Base-by-base conservation (phyloP, 2,329 filamentous ascomycete species). In the Trichoderma atroviride region DNA sequence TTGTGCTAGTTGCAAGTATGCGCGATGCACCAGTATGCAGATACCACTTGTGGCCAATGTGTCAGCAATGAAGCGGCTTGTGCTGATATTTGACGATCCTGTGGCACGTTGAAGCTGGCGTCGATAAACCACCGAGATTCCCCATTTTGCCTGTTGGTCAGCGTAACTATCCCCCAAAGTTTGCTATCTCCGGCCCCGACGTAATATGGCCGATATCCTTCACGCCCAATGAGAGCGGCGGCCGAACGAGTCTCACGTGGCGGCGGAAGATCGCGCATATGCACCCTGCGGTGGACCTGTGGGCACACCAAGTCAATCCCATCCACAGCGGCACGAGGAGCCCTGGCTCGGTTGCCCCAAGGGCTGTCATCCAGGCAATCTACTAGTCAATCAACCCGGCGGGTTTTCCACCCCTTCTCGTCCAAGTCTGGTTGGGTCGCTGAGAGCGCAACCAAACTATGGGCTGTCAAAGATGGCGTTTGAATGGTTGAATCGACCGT, bases 231-330 rank as follows among this genome's bases (percentile, higher is more conserved):
- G 27, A 60, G 68, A 43, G 65, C 56, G 57, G 65, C 69, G 64
- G 68, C 69, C 58, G 60, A 62, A 29, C 69, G 66, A 69, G 65
- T 70, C 74, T 78, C 76, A 78, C 76, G 76, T 78, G 76, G 76
- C 74, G 75, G 72, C 75, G 76, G 76, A 78, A 77, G 76, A 78
- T 78, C 76, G 76, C 76, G 75, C 76, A 76, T 78, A 71, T 71
- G 70, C 70, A 71, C 68, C 61, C 63, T 53, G 60, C 53, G 33
- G 70, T 62, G 58, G 57, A 53, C 27, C 50, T 56, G 66, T 69
- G 68, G 40, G 13, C 62, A 62, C 63, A 37, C 62, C 61, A 59
- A 59, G 71, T 61, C 63, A 60, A 65, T 64, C 69, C 68, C 68
- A 66, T 69, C 68, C 58, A 68, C 59, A 70, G 64, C 70, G 70